Base-by-base conservation (phyloP, 495 filamentous ascomycete genomes). In the Podospora comata region DNA sequence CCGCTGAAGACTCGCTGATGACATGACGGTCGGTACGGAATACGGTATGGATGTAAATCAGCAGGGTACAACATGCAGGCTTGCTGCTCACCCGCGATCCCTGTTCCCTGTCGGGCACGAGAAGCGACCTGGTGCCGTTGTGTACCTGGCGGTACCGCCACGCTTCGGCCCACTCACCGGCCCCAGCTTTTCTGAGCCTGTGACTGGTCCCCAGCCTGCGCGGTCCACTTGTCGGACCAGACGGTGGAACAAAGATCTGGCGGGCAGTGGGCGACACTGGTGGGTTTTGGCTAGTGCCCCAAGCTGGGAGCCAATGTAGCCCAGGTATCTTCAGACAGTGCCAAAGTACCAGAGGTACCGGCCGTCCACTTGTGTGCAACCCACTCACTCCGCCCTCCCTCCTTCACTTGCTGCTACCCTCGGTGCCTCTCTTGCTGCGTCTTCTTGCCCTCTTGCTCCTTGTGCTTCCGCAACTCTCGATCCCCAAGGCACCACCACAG, bases 61-160 rank as follows among this genome's bases (percentile, higher is more conserved):
- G n/a, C 39, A 67, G 60, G 63, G 67, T 66, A 59, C 60, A 60
- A 65, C 62, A 70, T 72, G 67, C 68, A 70, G 59, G 57, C 53
- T 68, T 72, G 72, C 76, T 81, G 77, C 77, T 73, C 79, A 79
- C 78, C 78, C 78, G 78, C 75, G 76, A 80, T 79, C 76, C 75
- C 74, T 74, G 77, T 70, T 67, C 77, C 79, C 72, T 79, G 79
- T 73, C 69, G 71, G 71, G 69, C 69, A 70, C 60, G 65, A 70
- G 70, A 72, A 73, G 69, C 60, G 60, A 69, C 71, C 71, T 61
- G 61, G 68, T 55, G 68, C 68, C 68, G 55, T 65, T 60, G 62
- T 23, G 72, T 76, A 76, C 70, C 72, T 73, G 60, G 27, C 57
- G 39, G 73, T 75, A 73, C 71, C 64, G 70, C 39, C 67, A 57